phyloP scores from a whole-genome alignment of 768 basidiomycete species.

The Podaxis pistillaris region DNA sequence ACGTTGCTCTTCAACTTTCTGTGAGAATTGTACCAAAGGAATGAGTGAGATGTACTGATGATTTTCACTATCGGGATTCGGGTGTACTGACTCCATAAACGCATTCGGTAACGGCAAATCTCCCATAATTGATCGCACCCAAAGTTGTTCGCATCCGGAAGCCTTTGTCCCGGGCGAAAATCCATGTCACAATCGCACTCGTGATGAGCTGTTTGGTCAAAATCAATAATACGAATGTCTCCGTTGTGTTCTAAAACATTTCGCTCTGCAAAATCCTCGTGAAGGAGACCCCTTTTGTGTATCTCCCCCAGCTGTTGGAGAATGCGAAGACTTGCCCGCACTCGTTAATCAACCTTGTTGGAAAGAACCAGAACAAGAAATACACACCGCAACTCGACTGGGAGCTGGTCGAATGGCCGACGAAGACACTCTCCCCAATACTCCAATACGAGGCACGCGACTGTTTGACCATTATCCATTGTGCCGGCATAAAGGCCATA shows the following conservation, averaged over 20 bases:
- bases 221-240: constrained; percentile 38
- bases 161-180: constrained; percentile 24
- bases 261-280: constrained; percentile 41
- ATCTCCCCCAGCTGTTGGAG: constrained; percentile 32
- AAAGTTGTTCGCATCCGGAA: constrained; percentile 27
- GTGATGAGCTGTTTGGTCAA: constrained; percentile 31
- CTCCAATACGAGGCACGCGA: constrained; percentile 37
- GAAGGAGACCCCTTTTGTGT: constrained; percentile 32
- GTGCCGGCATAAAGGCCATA: constrained; percentile 35
- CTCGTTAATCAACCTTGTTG: not conserved
- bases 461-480: constrained; percentile 29
- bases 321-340: constrained; percentile 27
- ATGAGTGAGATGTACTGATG: not conserved
- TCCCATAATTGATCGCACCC: constrained; percentile 34
- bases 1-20: not conserved
- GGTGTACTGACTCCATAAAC: constrained; percentile 25
- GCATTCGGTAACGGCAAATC: constrained; percentile 27
- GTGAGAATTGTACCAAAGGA: not conserved
- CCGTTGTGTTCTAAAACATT: constrained; percentile 36
- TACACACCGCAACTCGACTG: constrained; percentile 32
- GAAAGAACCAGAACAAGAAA: not conserved
- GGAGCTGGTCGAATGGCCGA: constrained; percentile 27
- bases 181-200: constrained; percentile 30
- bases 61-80: not conserved
- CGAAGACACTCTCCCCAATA: constrained; percentile 35